Evolutionary conservation across 176 grass and related monocot genomes (phyloP), one percentile per base, ranked within the genome.

Genomic region (Tuctoria greenei): DNA sequence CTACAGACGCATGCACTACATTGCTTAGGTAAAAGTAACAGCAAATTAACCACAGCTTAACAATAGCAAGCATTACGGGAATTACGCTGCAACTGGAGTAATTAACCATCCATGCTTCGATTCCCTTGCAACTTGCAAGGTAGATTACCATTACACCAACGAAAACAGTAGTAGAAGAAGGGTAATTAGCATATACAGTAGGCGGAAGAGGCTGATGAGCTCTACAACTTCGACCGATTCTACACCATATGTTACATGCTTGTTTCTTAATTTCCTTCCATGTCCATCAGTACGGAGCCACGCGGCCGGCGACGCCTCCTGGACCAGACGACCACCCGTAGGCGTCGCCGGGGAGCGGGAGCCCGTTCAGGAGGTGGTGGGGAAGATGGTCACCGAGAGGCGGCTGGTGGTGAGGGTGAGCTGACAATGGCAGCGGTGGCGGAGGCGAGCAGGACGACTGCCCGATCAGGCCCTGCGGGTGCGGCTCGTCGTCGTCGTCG

Each of bases 401-500:
- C 31, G 31, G 31, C 70, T 78, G 70, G 38, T 69, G 25, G 47
- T 46, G 66, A 25, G 51, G 50, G n/a, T 54, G 69, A 44, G 79
- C 10, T 24, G 76, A 27, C 75, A 93, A 12, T 84, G 85, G 58
- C 73, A 82, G 36, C 27, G 39, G 67, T 7, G 81, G 84, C 20
- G 83, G 87, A 16, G 75, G 72, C 64, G 87, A 85, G 0, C 90
- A 85, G 16, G 91, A 86, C 49, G 88, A 92, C 35, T 90, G 89
- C 5, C 70, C 76, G 7, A 62, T 45, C 36, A 87, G 24, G 64
- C 75, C 82, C 6, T 78, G 93, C n/a, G 58, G 74, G 16, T 64
- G 85, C 9, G 81, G 4, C 1, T 8, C 72, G 23, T 92, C 95
- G 42, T 99, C 95, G 61, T 99, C 89, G 8, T 90, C 95, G 24